Percentiles rank a stretch among this genome's conserved stretches.
These are phyloP conservation scores for Juglanconis oblonga DNA, from an alignment of 2,329 filamentous ascomycete species.

Conservation along the genomic window DNA sequence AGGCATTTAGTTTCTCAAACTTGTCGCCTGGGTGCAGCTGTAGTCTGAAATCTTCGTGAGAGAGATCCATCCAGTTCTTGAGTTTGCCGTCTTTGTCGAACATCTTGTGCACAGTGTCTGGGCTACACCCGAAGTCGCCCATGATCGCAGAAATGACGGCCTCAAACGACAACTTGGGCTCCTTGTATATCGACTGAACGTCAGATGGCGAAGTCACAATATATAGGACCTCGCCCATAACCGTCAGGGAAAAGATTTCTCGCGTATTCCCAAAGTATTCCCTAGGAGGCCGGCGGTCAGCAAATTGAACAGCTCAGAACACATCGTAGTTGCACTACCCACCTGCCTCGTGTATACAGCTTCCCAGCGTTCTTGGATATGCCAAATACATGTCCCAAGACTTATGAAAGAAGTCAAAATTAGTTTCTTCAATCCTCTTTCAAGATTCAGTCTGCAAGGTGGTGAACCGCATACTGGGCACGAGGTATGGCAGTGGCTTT, in stretches of 20 bases:
- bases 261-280: slow-evolving; percentile 7
- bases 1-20: background rate
- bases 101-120: background rate
- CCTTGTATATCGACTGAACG: background rate
- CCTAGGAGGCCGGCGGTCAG: background rate
- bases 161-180: background rate
- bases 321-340: background rate
- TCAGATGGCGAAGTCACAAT: slow-evolving; percentile 2
- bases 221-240: slow-evolving; percentile 2
- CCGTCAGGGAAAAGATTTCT: slow-evolving; percentile 2
- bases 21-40: slow-evolving; percentile 8
- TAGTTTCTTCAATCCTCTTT: background rate
- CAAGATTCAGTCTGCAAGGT: background rate
- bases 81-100: background rate
- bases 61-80: slow-evolving; percentile 3
- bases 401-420: background rate
- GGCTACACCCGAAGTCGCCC: background rate
- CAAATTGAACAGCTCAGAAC: background rate
- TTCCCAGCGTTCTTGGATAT: background rate
- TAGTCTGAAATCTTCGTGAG: background rate
- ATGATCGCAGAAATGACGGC: background rate
- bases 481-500: background rate
- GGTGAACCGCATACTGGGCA: background rate
- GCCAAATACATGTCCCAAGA: background rate
- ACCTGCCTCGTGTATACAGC: background rate